These are phyloP conservation scores for Ogataea hybrid DNA, from an alignment of 1,139 yeast species.

Conservation along the genomic window DNA sequence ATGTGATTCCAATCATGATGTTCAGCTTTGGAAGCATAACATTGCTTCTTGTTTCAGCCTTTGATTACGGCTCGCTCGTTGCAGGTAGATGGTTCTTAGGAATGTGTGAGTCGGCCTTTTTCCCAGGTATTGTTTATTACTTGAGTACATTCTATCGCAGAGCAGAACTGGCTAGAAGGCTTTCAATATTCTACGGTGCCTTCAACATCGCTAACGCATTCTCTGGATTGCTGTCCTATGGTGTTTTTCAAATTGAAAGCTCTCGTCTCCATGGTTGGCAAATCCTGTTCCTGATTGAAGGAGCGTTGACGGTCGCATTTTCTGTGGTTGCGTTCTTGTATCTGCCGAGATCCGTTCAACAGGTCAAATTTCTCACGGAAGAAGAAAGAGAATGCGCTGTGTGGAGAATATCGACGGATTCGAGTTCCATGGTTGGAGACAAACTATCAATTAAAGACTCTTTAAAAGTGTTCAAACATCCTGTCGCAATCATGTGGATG, in stretches of 20 bases:
- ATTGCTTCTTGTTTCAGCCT: constrained; percentile 39
- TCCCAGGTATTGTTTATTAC: constrained; percentile 48
- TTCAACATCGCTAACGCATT: constrained; percentile 52
- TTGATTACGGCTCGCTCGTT: constrained; percentile 50
- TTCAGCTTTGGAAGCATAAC: constrained; percentile 30
- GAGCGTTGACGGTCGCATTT: constrained; percentile 45
- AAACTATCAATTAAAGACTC: constrained; percentile 44
- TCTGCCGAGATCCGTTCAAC: constrained; percentile 40
- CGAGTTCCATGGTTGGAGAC: constrained; percentile 45
- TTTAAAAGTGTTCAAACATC: constrained; percentile 48
- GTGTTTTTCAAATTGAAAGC: constrained; percentile 33
- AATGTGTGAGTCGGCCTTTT: constrained; percentile 56
- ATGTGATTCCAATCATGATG: constrained; percentile 23
- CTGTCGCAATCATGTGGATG: constrained; percentile 48
- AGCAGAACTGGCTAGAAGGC: constrained; percentile 46
- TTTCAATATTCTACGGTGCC: constrained; percentile 49
- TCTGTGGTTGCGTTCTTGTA: constrained; percentile 43
- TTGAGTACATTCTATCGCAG: constrained; percentile 50
- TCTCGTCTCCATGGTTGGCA: constrained; percentile 43
- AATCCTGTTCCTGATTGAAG: constrained; percentile 50
- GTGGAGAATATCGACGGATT: constrained; percentile 43
- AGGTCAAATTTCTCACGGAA: constrained; percentile 43
- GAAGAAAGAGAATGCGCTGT: constrained; percentile 44
- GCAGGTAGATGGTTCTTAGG: constrained; percentile 52
- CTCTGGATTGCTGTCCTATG: constrained; percentile 45